A percentile compares a stretch with the other conserved stretches of the same genome.
Conservation (phyloP, 2,329 filamentous ascomycete genomes). For the Fusarium sp. region DNA sequence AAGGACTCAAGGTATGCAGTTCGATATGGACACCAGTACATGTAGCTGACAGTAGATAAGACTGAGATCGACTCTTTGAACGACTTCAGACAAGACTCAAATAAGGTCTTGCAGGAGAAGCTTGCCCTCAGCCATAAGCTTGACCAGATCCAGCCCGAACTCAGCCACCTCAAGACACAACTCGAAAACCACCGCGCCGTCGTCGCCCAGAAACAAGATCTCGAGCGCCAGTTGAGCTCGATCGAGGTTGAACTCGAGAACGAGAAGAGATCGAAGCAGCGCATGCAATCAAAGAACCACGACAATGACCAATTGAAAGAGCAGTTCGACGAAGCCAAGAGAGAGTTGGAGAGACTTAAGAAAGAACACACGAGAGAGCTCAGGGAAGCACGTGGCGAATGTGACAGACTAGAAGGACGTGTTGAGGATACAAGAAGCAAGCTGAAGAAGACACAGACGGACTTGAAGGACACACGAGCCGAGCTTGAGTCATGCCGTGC, state of each 20-base stretch:
- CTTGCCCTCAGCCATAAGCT: conserved; percentile 68
- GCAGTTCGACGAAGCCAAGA: conserved; percentile 57
- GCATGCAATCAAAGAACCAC: conserved; percentile 52
- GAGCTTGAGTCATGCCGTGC: conserved; percentile 59
- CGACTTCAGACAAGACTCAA: conserved; percentile 76
- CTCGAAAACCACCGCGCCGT: conserved; percentile 75
- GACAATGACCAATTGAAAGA: conserved; percentile 60
- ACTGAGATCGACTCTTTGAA: conserved; percentile 80
- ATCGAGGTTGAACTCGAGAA: conserved; percentile 87
- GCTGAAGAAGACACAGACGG: conserved; percentile 77
- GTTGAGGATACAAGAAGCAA: conserved; percentile 73
- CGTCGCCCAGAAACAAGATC: conserved; percentile 82
- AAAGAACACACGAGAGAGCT: conserved; percentile 68
- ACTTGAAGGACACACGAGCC: conserved; percentile 75
- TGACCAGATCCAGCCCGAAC: conserved; percentile 67
- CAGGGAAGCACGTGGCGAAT: conserved; percentile 73
- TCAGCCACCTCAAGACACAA: conserved; percentile 70
- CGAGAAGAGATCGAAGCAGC: conserved; percentile 68
- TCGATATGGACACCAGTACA: too few species aligned
- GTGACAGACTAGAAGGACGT: conserved; percentile 78
- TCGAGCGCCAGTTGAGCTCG: conserved; percentile 83
- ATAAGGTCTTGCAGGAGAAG: conserved; percentile 76
- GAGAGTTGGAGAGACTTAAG: conserved; percentile 62
- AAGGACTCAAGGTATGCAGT: conserved; percentile 62
- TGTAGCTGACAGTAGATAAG: conserved; percentile 58